Evolutionary conservation across 2,329 filamentous ascomycete species (phyloP).

Genomic region (Colletotrichum magnum): DNA sequence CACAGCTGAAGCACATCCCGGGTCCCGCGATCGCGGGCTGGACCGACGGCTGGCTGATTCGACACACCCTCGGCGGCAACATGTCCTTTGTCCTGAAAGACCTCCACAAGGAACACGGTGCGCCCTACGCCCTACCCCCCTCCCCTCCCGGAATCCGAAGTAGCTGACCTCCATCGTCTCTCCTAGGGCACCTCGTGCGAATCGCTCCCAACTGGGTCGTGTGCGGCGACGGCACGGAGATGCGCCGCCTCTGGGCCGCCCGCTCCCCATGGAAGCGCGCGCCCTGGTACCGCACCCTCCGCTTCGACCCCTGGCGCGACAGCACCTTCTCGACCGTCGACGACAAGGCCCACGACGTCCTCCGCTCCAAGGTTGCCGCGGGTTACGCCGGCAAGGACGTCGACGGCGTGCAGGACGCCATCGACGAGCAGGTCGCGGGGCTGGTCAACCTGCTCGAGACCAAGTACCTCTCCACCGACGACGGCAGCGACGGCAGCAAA

Average conservation of each 20-base stretch:
- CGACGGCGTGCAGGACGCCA: constrained; percentile 47
- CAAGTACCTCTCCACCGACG: constrained; percentile 51
- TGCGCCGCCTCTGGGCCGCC: constrained; percentile 49
- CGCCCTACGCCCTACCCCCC: no score
- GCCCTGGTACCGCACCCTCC: constrained; percentile 63
- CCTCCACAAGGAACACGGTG: no score
- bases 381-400: constrained; percentile 49
- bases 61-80: no score
- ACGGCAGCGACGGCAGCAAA: constrained; percentile 7
- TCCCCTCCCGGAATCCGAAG: no score
- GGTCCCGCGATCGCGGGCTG: no score
- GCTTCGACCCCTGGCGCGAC: constrained; percentile 64
- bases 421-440: constrained; percentile 62
- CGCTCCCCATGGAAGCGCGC: constrained; percentile 46
- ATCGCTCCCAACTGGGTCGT: constrained; percentile 49
- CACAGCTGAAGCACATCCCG: no score
- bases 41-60: no score
- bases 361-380: constrained; percentile 52
- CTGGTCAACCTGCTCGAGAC: constrained; percentile 61
- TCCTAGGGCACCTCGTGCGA: constrained; percentile 46
- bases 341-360: constrained; percentile 58
- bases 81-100: no score
- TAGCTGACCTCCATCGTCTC: no score
- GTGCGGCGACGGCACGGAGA: constrained; percentile 46
- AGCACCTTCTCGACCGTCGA: constrained; percentile 66